Evolutionary conservation across 1,284 basidiomycete species (phyloP).

Genomic region (Salmacisia buchloeana): DNA sequence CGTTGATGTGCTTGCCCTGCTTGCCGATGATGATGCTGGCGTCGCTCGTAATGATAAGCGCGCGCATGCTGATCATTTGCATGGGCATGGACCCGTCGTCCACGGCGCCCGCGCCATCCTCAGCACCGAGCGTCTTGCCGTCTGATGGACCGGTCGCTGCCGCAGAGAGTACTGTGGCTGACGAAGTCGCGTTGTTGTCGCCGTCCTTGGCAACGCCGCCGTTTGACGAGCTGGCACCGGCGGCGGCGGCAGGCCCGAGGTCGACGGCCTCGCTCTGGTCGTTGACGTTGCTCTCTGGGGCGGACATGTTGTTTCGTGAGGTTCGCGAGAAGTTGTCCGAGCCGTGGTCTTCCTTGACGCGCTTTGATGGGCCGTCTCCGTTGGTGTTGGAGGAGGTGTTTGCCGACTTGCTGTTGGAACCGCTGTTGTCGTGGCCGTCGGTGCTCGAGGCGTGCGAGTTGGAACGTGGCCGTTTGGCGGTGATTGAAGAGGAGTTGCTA

Average conservation of each 20-base stretch:
- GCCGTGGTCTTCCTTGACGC: constrained; percentile 18
- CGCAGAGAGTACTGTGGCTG: background rate
- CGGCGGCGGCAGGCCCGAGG: constrained; percentile 24
- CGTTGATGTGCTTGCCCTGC: constrained; percentile 91
- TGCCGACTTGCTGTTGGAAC: no score
- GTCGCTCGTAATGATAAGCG: constrained; percentile 94
- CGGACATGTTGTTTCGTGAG: constrained; percentile 3
- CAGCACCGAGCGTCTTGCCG: background rate
- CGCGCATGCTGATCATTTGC: constrained; percentile 45
- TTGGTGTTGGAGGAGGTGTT: background rate
- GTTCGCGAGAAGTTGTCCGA: constrained; percentile 6
- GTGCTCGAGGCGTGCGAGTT: constrained; percentile 3
- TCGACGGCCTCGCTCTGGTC: constrained; percentile 35
- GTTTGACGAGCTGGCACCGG: constrained; percentile 17
- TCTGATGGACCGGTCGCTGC: constrained; percentile 4
- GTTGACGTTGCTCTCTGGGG: background rate
- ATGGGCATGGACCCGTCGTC: constrained; percentile 10
- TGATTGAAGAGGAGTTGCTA: background rate
- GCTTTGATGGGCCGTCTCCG: constrained; percentile 3
- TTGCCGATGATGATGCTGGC: constrained; percentile 99
- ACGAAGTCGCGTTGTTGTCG: constrained; percentile 12
- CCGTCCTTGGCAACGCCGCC: constrained; percentile 16
- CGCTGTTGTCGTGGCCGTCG: background rate
- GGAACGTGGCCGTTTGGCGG: constrained; percentile 2
- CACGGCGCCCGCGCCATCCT: background rate